Base-by-base conservation (phyloP, 2,329 filamentous ascomycete species). In the Colletotrichum sp. region DNA sequence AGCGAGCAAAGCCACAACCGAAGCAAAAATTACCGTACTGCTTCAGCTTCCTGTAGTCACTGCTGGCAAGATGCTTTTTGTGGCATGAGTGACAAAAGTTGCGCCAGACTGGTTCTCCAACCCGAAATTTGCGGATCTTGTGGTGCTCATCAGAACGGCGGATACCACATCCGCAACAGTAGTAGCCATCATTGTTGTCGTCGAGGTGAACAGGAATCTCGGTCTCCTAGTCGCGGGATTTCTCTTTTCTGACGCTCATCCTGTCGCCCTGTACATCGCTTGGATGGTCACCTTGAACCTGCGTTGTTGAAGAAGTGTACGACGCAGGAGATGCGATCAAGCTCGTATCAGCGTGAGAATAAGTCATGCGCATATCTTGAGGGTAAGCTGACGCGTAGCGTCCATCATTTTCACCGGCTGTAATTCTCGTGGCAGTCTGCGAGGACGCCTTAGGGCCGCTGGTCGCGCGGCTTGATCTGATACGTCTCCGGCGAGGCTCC, bases 1-100 rank as follows among this genome's bases (percentile, higher is more conserved):
- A 87, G 30, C 86, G 83, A 26, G 82, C 72, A 26, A 79, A 79
- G 16, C 85, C 85, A 34, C 86, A 87, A 32, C 79, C 79, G 3
- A 82, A 83, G 72, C 86, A 87, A 26, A 85, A 68, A 57, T 78
- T 71, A 6, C 68, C 75, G 28, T 57, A 60, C 12, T 59, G 26
- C 66, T 55, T 70, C 16, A 63, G 24, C n/a, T n/a, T 57, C 24
- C 63, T 67, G n/a, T 57, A 36, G 10, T 69, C 62, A 39, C 44
- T n/a, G 12, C 69, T 69, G 10, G 18, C 39, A 16, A 76, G 49
- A 13, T 78, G 57, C 44, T 73, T 72, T 28, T 73, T 36, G 39
- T 76, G 69, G 60, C 77, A 78, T 5, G 69, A 63, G 7, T 26
- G 69, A 44, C 77, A 78, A 39, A 78, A 68, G 30, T 78, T 78